Evolutionary conservation across 257 asterid species (phyloP).

Genomic region (Gardenia jasminoides): DNA sequence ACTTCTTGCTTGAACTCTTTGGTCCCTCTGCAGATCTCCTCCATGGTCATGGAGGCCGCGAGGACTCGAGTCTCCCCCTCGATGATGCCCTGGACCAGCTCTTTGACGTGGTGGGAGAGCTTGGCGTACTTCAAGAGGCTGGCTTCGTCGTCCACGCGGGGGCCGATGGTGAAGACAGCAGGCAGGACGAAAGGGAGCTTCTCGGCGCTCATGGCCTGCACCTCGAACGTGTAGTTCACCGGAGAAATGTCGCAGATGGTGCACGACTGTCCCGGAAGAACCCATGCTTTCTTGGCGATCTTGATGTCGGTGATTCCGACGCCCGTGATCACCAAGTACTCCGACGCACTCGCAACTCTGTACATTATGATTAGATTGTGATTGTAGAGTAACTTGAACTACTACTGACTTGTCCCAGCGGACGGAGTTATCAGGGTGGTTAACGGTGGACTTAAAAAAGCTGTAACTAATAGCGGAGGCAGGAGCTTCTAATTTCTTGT

Average conservation of each 20-base stretch:
- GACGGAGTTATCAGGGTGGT: too few species aligned
- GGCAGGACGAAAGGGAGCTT: slow-evolving; percentile 72
- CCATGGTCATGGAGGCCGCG: slow-evolving; percentile 79
- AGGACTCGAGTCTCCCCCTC: slow-evolving; percentile 75
- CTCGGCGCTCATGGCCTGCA: slow-evolving; percentile 78
- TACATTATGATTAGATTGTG: slow-evolving; percentile 25
- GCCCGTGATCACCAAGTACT: slow-evolving; percentile 67
- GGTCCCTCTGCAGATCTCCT: slow-evolving; percentile 53
- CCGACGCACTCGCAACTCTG: slow-evolving; percentile 61
- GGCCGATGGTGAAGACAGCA: slow-evolving; percentile 76
- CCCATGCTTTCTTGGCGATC: slow-evolving; percentile 58
- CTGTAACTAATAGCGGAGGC: too few species aligned
- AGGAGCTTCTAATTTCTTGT: too few species aligned
- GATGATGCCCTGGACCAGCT: slow-evolving; percentile 65
- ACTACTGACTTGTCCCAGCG: too few species aligned
- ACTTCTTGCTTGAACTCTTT: slow-evolving; percentile 61
- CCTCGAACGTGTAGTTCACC: slow-evolving; percentile 68
- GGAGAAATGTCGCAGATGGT: slow-evolving; percentile 51
- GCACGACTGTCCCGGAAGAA: slow-evolving; percentile 55
- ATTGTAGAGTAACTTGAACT: too few species aligned
- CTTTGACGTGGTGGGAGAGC: slow-evolving; percentile 53
- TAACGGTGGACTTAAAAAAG: too few species aligned
- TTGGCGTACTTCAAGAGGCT: slow-evolving; percentile 56
- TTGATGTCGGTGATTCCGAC: slow-evolving; percentile 41
- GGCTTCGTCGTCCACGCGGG: slow-evolving; percentile 36